Conservation (phyloP, 805 yeast species). For the Ogataea nitratoaversa region DNA sequence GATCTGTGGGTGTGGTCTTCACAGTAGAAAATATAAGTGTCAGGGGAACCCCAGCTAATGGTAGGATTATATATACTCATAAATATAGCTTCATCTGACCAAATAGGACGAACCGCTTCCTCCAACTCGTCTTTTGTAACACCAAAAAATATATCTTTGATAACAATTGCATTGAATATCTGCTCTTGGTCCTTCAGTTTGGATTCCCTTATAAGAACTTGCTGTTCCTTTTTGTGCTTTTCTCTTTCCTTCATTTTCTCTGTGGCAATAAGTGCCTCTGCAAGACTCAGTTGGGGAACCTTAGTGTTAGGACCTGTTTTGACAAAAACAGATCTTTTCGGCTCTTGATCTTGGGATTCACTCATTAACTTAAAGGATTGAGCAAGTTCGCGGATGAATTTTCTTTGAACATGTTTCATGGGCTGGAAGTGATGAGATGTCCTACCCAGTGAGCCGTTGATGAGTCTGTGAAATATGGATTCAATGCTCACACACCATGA, state of each 20-base stretch:
- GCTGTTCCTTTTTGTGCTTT: slow-evolving; percentile 24
- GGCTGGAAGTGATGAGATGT: slow-evolving; percentile 62
- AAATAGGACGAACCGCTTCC: slow-evolving; percentile 23
- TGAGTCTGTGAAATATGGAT: slow-evolving; percentile 43
- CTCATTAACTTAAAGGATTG: slow-evolving; percentile 53
- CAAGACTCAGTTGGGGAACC: slow-evolving; percentile 44
- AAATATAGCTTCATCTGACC: slow-evolving; percentile 1
- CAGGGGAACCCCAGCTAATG: slow-evolving; percentile 39
- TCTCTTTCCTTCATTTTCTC: slow-evolving; percentile 29
- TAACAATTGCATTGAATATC: slow-evolving; percentile 49
- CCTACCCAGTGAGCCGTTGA: slow-evolving; percentile 33
- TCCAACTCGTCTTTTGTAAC: slow-evolving; percentile 44
- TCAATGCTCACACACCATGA: slow-evolving; percentile 71
- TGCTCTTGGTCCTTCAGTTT: slow-evolving; percentile 15
- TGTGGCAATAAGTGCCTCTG: slow-evolving; percentile 37
- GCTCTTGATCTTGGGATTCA: slow-evolving; percentile 81
- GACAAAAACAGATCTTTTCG: slow-evolving; percentile 69
- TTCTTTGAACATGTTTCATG: slow-evolving; percentile 66
- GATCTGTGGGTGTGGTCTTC: slow-evolving; percentile 32
- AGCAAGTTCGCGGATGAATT: slow-evolving; percentile 67
- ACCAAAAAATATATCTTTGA: slow-evolving; percentile 52
- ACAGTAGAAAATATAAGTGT: slow-evolving; percentile 39
- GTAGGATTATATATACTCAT: slow-evolving; percentile 17
- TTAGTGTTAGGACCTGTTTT: slow-evolving; percentile 29
- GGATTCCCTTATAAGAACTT: slow-evolving; percentile 23